Conservation (phyloP, 306 rosid genomes). For the Lithocarpus polystachyus region DNA sequence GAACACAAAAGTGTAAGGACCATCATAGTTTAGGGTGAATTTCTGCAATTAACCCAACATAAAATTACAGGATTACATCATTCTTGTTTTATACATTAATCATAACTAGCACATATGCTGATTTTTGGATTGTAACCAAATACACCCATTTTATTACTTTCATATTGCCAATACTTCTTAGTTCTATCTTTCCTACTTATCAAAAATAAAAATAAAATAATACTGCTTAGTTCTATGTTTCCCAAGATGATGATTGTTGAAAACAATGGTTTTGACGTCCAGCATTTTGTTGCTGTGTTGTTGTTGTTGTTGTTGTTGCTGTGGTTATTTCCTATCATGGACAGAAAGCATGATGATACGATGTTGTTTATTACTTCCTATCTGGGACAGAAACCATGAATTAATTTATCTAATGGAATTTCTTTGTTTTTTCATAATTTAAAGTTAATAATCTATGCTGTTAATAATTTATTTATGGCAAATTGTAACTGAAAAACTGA, state of each 20-base stretch:
- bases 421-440: not conserved
- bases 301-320: not conserved
- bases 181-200: not conserved
- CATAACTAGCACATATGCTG: not conserved
- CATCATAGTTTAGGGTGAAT: too few species aligned
- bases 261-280: not conserved
- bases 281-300: too few species aligned
- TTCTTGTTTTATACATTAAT: not conserved
- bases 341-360: not conserved
- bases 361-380: not conserved
- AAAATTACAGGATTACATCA: not conserved
- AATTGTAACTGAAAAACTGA: not conserved
- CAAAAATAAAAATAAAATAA: too few species aligned
- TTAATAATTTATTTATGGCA: not conserved
- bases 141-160: not conserved
- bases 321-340: not conserved
- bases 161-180: not conserved
- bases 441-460: not conserved
- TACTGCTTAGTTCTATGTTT: not conserved
- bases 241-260: not conserved
- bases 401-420: not conserved
- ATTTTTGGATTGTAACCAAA: not conserved
- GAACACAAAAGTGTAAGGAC: too few species aligned
- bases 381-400: not conserved
- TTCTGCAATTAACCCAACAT: not conserved